A percentile compares a stretch with the other conserved stretches of the same genome.
Conservation (phyloP, 768 basidiomycete genomes). For the Gelatoporia subvermispora region DNA sequence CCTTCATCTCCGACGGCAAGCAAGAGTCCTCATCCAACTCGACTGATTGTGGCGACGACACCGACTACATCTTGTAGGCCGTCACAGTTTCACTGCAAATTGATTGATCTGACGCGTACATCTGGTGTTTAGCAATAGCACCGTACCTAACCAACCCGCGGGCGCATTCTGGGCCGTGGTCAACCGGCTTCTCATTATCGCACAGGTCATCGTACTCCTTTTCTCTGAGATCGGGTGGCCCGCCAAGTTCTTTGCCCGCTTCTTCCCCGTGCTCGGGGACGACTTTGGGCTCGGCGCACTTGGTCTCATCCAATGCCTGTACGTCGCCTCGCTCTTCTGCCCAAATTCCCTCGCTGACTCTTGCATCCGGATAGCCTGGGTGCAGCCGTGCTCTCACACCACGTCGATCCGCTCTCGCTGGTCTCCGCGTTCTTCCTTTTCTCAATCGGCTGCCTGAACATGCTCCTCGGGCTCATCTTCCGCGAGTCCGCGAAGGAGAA, state of each 20-base stretch:
- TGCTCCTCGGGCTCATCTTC: conserved; percentile 68
- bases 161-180: conserved; percentile 90
- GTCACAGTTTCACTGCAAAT: background rate
- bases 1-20: conserved; percentile 43
- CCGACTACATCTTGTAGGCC: conserved; percentile 75
- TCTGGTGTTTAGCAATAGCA: conserved; percentile 47
- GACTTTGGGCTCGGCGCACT: conserved; percentile 83
- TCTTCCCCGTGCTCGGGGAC: conserved; percentile 82
- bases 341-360: background rate
- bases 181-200: conserved; percentile 81
- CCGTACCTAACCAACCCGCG: conserved; percentile 87
- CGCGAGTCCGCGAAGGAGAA: conserved; percentile 59
- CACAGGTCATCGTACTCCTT: conserved; percentile 75
- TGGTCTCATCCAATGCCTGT: conserved; percentile 80
- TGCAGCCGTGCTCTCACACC: conserved; percentile 47
- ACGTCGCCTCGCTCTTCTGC: background rate
- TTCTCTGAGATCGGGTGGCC: conserved; percentile 85
- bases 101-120: too few species aligned
- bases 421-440: conserved; percentile 92
- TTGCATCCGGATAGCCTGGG: conserved; percentile 48
- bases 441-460: conserved; percentile 83
- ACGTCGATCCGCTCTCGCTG: conserved; percentile 84
- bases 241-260: conserved; percentile 69
- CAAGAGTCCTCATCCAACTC: conserved; percentile 10
- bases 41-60: conserved; percentile 39